Evolutionary conservation across 2,329 filamentous ascomycete species (phyloP), one percentile per base, ranked within the genome.

Genomic region (Fusarium circinatum): DNA sequence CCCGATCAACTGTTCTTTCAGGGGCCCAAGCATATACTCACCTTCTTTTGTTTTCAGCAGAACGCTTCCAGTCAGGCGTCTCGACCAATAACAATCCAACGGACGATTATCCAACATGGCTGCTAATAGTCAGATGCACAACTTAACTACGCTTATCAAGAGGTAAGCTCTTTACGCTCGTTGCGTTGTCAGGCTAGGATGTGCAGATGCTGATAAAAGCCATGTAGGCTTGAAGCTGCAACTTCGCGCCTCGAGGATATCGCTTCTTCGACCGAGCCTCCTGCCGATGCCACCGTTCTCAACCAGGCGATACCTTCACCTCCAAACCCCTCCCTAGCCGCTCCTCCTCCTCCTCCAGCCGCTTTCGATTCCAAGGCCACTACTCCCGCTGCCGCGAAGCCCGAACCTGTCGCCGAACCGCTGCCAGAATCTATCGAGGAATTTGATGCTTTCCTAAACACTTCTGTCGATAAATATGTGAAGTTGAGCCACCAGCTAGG

Each of bases 201-300:
- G 34, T 18, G 13, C 42, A 60, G 62, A 75, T 82, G 79, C 89
- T 90, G 82, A 90, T 84, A 68, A 80, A 86, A 64, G 80, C 86
- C 65, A 74, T 76, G 82, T 34, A 99, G 96, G 85, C 93, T 99
- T 78, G 96, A 99, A 88, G 96, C 96, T 82, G 96, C 96, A 44
- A 99, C 96, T 59, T 96, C 95, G 74, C 92, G 96, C 67, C 90
- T 99, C 64, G 96, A 99, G 86, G 96, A 99, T 83, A 98, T 99
- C 80, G 96, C 96, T 51, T 91, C 93, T 75, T 92, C 94, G 22
- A 90, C 89, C 62, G 91, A 93, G 76, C 82, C 88, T 6, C 87
- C 87, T 62, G 88, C 85, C 79, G 86, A 85, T 71, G 84, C 85
- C 45, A 83, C 87, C 71, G 82, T 84, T 36, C 83, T 86, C 41